Evolutionary conservation across 2,329 filamentous ascomycete species (phyloP), one percentile per base, ranked within the genome.

Genomic region (Penicillium frequentans): DNA sequence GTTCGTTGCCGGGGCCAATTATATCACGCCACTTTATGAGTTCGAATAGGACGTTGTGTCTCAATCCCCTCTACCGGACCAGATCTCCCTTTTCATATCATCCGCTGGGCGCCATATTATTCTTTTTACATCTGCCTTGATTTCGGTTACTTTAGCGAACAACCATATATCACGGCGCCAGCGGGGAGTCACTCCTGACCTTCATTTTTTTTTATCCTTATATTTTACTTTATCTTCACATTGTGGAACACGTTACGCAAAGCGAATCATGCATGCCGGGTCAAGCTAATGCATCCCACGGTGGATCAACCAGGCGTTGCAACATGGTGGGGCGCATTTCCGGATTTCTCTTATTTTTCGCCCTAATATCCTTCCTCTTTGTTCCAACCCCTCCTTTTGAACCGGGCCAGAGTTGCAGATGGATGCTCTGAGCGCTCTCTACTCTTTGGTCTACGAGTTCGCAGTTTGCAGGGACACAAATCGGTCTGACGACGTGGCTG

Each of bases 121-220:
- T 33, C 16, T 51, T 44, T 43, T 57, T 26, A 14, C 16, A 44
- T 50, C 27, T 54, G 33, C 31, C 46, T 49, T 46, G 56, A 51
- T 58, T 52, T 50, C 49, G 49, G 19, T 49, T 58, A 31, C 46
- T 54, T 64, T 59, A 64, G 61, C 61, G 59, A 58, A 57, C 13
- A 53, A 44, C 27, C 23, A 44, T 57, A 64, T 62, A 62, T 48
- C 48, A 57, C 49, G 57, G 59, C 57, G 57, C 51, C 54, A 51
- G 31, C 55, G 43, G 49, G 48, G 50, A 55, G 16, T 24, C 46
- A 43, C 54, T 10, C 27, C 16, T 49, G 19, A 50, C 42, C 16
- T 42, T 35, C 10, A 33, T 45, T 35, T 29, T 19, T 49, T 43
- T 49, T 43, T 37, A 9, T n/a, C 3, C 11, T 42, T 27, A 3